Base-by-base conservation (phyloP, 1,284 basidiomycete species). In the Boletus hoseneyae region DNA sequence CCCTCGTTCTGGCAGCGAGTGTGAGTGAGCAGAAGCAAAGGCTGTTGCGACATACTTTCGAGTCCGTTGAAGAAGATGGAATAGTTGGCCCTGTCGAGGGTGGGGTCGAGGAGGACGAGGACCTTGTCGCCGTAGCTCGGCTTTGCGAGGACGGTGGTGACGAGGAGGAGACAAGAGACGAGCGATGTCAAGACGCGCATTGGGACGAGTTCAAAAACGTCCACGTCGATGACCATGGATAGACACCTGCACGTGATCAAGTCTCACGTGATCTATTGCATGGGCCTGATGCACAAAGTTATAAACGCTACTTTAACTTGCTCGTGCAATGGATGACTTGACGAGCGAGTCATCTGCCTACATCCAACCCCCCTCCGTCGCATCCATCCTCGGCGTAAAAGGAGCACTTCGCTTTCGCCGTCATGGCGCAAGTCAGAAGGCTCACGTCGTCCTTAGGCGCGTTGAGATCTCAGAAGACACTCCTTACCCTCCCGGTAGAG, bases 61-160 rank as follows among this genome's bases (percentile, higher is more conserved):
- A 97, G 73, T 16, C 83, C 85, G 50, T 76, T 71, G 70, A 92
- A 94, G 78, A 95, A 94, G 61, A 83, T 73, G 15, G 87, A 86
- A 67, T 87, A 96, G 57, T 87, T 78, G 46, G 80, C 77, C 62
- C 70, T 73, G 61, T 81, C 74, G 27, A 85, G 69, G 46, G 74
- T 75, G 5, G 83, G 80, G 62, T 96, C 91, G 41, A 93, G 76
- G 12, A 96, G 76, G 47, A 96, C 87, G 21, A 97, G 79, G 13
- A 97, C 86, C 35, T 83, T 84, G 66, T 90, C 80, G 10, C 91
- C 91, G 2, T 85, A 79, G 65, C 89, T 87, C n/a, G 90, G 93
- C 60, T 79, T 82, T 50, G 89, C 89, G 44, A 71, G 60, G 9
- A 70, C 69, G 23, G 73, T 57, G 30, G 70, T 45, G 18, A 66